Evolutionary conservation across 1,284 basidiomycete species (phyloP).

Genomic region (Puccinia polysora): DNA sequence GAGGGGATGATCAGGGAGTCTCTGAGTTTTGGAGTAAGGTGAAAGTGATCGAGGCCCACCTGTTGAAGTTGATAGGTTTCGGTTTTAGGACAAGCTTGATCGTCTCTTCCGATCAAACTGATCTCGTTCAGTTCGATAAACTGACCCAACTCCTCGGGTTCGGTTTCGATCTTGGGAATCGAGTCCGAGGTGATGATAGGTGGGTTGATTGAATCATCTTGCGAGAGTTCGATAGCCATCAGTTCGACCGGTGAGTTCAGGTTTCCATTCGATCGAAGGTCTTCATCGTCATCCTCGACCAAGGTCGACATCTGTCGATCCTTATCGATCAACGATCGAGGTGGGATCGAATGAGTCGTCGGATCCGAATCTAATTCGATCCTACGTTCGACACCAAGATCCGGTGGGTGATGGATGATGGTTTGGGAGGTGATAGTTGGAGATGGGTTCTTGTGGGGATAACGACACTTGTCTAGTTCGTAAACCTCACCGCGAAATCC

Average conservation of each 20-base stretch:
- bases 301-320: no score
- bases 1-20: no score
- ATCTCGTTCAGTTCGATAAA: conserved; percentile 16
- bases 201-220: background rate
- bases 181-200: background rate
- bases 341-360: no score
- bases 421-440: background rate
- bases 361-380: no score
- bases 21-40: no score
- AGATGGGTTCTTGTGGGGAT: background rate
- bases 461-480: conserved; percentile 10
- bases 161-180: background rate
- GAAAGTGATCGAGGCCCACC: background rate
- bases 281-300: no score
- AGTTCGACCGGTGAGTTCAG: no score
- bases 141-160: background rate
- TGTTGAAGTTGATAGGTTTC: background rate
- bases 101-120: background rate
- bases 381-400: background rate
- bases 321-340: no score
- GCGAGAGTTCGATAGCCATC: no score
- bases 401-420: background rate
- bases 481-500: conserved; percentile 8
- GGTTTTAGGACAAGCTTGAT: background rate
- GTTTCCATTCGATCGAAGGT: no score